Evolutionary conservation across 2,329 filamentous ascomycete species (phyloP).

Genomic region (Penicillium occitanis): DNA sequence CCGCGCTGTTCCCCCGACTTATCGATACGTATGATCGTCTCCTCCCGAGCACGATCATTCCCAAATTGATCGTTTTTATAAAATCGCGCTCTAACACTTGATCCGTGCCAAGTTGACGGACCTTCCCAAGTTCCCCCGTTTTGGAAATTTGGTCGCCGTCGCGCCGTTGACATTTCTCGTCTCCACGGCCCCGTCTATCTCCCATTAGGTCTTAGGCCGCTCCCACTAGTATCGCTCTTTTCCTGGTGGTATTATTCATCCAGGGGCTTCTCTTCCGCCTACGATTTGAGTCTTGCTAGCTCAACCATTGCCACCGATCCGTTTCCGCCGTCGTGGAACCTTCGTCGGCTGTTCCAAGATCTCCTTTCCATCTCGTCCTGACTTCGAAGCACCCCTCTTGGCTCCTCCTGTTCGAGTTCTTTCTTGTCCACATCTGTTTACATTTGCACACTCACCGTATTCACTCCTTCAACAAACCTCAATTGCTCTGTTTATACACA

Average conservation of each 20-base stretch:
- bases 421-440: slow-evolving; percentile 7
- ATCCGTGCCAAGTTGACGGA: slow-evolving; percentile 20
- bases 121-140: not conserved
- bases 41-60: slow-evolving; percentile 13
- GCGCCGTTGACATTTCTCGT: slow-evolving; percentile 29
- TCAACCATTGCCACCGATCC: slow-evolving; percentile 19
- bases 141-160: slow-evolving; percentile 24
- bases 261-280: slow-evolving; percentile 20
- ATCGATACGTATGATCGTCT: slow-evolving; percentile 16
- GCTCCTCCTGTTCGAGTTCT: slow-evolving; percentile 16
- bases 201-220: slow-evolving; percentile 19
- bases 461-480: slow-evolving; percentile 8
- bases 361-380: slow-evolving; percentile 16
- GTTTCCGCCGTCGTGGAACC: slow-evolving; percentile 22
- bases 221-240: slow-evolving; percentile 15
- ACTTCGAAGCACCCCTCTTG: slow-evolving; percentile 16
- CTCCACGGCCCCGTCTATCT: slow-evolving; percentile 29
- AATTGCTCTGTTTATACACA: slow-evolving; percentile 4
- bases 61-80: slow-evolving; percentile 14
- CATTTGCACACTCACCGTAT: slow-evolving; percentile 11
- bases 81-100: slow-evolving; percentile 15
- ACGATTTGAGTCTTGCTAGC: slow-evolving; percentile 16
- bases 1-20: slow-evolving; percentile 2
- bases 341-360: slow-evolving; percentile 20
- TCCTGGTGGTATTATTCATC: slow-evolving; percentile 16